Evolutionary conservation across 108 stramenopile genomes (phyloP).

Genomic region (Pseudonitzschia delicatissima): DNA sequence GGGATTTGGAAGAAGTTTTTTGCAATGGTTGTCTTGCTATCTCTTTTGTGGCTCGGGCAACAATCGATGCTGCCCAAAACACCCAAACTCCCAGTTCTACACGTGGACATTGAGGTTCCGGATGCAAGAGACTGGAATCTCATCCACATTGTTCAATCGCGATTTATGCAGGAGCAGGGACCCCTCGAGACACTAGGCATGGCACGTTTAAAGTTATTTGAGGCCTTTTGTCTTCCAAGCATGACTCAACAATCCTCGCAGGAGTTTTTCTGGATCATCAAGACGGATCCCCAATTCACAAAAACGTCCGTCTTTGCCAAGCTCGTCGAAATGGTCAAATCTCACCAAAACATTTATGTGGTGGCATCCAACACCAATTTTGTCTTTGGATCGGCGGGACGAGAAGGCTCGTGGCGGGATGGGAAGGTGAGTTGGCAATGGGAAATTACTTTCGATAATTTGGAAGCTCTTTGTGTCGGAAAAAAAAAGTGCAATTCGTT

Average conservation of each 20-base stretch:
- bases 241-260: conserved; percentile 30
- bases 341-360: conserved; percentile 22
- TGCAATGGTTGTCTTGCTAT: no score
- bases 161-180: conserved; percentile 85
- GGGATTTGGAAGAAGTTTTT: no score
- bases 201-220: conserved; percentile 63
- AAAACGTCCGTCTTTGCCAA: conserved; percentile 26
- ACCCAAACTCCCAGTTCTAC: conserved; percentile 9
- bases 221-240: conserved; percentile 57
- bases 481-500: conserved; percentile 53
- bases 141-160: conserved; percentile 73
- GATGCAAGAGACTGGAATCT: conserved; percentile 42
- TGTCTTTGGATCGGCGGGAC: conserved; percentile 18
- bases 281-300: conserved; percentile 71
- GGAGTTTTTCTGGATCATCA: conserved; percentile 78
- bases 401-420: conserved; percentile 13
- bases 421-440: conserved; percentile 55
- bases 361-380: conserved; percentile 8
- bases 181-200: conserved; percentile 45
- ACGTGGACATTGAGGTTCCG: conserved; percentile 17
- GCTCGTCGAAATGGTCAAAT: conserved; percentile 45
- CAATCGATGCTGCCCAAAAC: no score
- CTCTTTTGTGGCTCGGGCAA: no score
- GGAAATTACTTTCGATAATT: conserved; percentile 54
- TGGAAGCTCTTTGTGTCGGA: conserved; percentile 43